These are phyloP conservation scores for Dactylonectria estremocensis DNA, from an alignment of 2,329 filamentous ascomycete species.

Conservation along the genomic window DNA sequence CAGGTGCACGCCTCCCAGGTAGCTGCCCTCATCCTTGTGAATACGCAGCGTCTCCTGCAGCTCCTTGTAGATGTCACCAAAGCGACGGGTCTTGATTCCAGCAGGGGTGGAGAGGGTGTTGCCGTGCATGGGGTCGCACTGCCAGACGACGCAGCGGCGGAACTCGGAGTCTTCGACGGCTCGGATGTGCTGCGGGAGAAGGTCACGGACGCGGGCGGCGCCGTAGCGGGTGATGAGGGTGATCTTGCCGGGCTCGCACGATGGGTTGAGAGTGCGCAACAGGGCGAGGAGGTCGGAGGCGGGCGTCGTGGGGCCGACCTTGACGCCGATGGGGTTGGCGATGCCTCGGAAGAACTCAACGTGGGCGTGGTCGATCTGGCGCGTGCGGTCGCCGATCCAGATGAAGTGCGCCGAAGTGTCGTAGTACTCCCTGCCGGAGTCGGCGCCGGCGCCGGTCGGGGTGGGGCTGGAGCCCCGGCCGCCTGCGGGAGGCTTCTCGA, in stretches of 20 bases:
- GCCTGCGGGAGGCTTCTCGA: conserved; percentile 73
- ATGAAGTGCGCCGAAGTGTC: conserved; percentile 97
- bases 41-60: conserved; percentile 87
- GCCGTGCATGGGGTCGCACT: conserved; percentile 99
- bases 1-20: conserved; percentile 93
- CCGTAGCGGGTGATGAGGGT: conserved; percentile 98
- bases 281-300: conserved; percentile 82
- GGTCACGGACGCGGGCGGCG: conserved; percentile 78
- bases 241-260: conserved; percentile 88
- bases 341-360: conserved; percentile 98
- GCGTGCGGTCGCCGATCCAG: conserved; percentile 97
- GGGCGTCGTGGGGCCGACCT: conserved; percentile 91
- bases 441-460: conserved; percentile 50
- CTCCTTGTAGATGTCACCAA: conserved; percentile 91
- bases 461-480: conserved; percentile 57
- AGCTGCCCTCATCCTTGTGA: conserved; percentile 86
- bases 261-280: conserved; percentile 88
- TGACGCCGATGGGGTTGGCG: conserved; percentile 95
- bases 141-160: conserved; percentile 83
- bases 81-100: conserved; percentile 93
- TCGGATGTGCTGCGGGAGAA: conserved; percentile 89
- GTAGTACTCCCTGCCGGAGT: conserved; percentile 78
- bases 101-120: conserved; percentile 78
- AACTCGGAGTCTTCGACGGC: conserved; percentile 87
- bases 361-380: conserved; percentile 93